Evolutionary conservation across 352 stramenopile genomes (phyloP), one percentile per base, ranked within the genome.

Genomic region (Globisporangium middletonii): DNA sequence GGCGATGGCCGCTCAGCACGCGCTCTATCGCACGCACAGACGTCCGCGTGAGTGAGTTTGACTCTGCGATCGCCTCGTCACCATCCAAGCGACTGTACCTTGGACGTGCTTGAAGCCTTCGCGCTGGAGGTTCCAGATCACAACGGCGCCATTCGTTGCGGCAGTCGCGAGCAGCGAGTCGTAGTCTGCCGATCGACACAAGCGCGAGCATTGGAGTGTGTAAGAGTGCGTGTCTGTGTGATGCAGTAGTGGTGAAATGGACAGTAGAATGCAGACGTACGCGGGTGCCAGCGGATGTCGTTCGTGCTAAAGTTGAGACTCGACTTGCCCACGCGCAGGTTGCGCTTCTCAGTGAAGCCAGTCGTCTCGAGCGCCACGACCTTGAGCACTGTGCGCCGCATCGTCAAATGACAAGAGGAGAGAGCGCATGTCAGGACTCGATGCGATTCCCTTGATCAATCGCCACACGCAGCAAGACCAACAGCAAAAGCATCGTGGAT

Each of bases 261-360:
- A 42, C 30, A 18, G 23, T 27, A 13, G 23, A 16, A 28, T 9
- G 3, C 4, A 19, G 1, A 65, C 76, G 53, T 79, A 94, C 84
- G 82, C 44, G 83, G 86, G 61, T 95, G 82, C 86, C 86, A 95
- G 6, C 86, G 86, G 45, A 95, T 94, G 59, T 95, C 86, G 55
- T 94, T 95, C 18, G 86, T 94, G 56, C 80, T 95, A 35, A 95
- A 93, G 60, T 89, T 95, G 49, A 94, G 72, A 35, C 80, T 91
- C 13, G 83, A 77, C 51, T 93, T 95, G 49, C 81, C 80, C 12
- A 86, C 84, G 53, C 86, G 80, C 55, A 95, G 62, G 60, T 95
- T 95, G 48, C 83, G 75, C 57, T 91, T 91, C 63, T 95, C 86
- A 3, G 72, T 72, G 62, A 95, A 95, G 4, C 86, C 86, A 5